phyloP scores from a whole-genome alignment of 805 yeast species.

The Nadsonia fulvescens region DNA sequence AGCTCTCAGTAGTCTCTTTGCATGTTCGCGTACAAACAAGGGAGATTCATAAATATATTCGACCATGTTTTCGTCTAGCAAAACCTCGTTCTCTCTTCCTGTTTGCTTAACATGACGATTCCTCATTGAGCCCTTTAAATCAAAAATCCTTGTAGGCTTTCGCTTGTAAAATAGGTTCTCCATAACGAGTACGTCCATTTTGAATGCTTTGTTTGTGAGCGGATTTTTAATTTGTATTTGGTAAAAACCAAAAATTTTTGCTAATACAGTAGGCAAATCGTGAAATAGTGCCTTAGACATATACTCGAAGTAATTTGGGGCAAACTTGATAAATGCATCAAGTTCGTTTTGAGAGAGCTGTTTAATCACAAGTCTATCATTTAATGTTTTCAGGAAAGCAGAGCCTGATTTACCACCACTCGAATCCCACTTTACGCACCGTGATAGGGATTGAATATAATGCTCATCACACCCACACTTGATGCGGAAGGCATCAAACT shows the following conservation, averaged over 20 bases:
- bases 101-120: slow-evolving; percentile 94
- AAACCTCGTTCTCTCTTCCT: slow-evolving; percentile 84
- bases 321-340: slow-evolving; percentile 86
- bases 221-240: slow-evolving; percentile 80
- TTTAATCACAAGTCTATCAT: slow-evolving; percentile 75
- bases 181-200: slow-evolving; percentile 87
- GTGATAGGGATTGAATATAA: slow-evolving; percentile 73
- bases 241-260: slow-evolving; percentile 88
- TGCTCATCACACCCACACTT: slow-evolving; percentile 62
- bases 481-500: slow-evolving; percentile 81
- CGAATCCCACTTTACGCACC: slow-evolving; percentile 93
- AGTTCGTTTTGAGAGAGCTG: slow-evolving; percentile 76
- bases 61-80: slow-evolving; percentile 93
- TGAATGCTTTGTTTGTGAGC: slow-evolving; percentile 53
- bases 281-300: slow-evolving; percentile 91
- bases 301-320: slow-evolving; percentile 91
- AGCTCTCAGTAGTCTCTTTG: slow-evolving; percentile 68
- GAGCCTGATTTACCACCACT: slow-evolving; percentile 96
- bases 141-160: slow-evolving; percentile 73
- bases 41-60: slow-evolving; percentile 95
- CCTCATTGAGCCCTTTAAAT: slow-evolving; percentile 93
- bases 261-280: slow-evolving; percentile 84
- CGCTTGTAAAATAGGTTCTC: slow-evolving; percentile 82
- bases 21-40: slow-evolving; percentile 79
- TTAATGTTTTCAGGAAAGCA: slow-evolving; percentile 78